A percentile compares a stretch with the other conserved stretches of the same genome.
These are phyloP conservation scores for Sapria himalayana DNA, from an alignment of 345 rosid species.

Conservation along the genomic window DNA sequence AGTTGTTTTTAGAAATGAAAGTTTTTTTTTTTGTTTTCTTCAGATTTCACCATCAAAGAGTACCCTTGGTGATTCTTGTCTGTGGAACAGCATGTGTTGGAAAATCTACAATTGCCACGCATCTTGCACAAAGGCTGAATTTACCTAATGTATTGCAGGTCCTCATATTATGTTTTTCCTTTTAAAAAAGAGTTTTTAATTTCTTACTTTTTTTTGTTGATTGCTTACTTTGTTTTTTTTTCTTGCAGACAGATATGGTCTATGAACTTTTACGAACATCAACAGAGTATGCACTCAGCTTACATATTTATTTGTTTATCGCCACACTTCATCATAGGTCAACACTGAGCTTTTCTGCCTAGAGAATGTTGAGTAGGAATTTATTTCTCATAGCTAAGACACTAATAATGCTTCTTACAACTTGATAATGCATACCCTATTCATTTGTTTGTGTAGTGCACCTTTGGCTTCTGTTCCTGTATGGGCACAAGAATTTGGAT, in stretches of 20 bases:
- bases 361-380: no score
- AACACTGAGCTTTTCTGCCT: no score
- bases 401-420: no score
- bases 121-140: slow-evolving; percentile 92
- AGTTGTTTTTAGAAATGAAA: not conserved
- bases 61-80: slow-evolving; percentile 92
- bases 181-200: not conserved
- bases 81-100: slow-evolving; percentile 99
- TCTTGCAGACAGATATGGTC: slow-evolving; percentile 71
- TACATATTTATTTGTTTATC: not conserved
- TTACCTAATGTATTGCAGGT: slow-evolving; percentile 97
- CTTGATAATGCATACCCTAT: slow-evolving; percentile 7
- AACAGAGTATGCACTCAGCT: slow-evolving; percentile 41
- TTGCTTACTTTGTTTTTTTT: slow-evolving; percentile 3
- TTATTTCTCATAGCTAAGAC: not conserved
- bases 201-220: not conserved
- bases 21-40: slow-evolving; percentile 8
- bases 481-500: slow-evolving; percentile 71
- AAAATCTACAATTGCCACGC: slow-evolving; percentile 94
- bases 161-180: no score
- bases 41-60: slow-evolving; percentile 98
- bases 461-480: slow-evolving; percentile 82
- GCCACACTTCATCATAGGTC: no score
- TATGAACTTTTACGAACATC: slow-evolving; percentile 75
- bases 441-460: slow-evolving; percentile 29